Percentiles rank a stretch among this genome's conserved stretches.
Conservation (phyloP, 352 stramenopile genomes). For the Phytophthora multivora region DNA sequence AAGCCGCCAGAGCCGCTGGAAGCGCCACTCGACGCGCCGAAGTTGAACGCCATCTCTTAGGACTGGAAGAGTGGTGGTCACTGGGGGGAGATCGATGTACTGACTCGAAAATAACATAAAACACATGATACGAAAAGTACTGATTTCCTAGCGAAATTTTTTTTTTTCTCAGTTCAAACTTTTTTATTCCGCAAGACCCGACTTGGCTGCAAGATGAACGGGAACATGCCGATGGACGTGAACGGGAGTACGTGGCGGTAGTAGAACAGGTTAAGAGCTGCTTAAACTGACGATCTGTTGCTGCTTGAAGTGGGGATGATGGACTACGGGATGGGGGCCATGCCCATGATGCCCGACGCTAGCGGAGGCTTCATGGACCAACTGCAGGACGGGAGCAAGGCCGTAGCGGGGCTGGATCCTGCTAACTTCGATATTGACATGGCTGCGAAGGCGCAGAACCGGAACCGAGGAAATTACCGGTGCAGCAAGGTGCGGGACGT, state of each 20-base stretch:
- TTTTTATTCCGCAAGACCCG: conserved; percentile 8
- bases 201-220: conserved; percentile 26
- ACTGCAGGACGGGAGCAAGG: conserved; percentile 50
- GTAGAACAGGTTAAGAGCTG: background rate
- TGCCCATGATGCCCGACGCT: conserved; percentile 43
- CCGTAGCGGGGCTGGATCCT: conserved; percentile 19
- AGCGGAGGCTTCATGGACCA: conserved; percentile 58
- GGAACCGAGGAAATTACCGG: conserved; percentile 87
- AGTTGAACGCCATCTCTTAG: conserved; percentile 53
- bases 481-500: conserved; percentile 70
- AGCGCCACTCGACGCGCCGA: conserved; percentile 22
- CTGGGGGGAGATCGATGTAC: background rate
- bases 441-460: conserved; percentile 65
- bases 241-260: conserved; percentile 7
- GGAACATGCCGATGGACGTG: conserved; percentile 41
- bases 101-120: background rate
- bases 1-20: conserved; percentile 29
- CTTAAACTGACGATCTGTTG: conserved; percentile 6
- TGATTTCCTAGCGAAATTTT: background rate
- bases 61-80: background rate
- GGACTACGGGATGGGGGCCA: conserved; percentile 53
- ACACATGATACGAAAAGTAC: background rate
- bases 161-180: conserved; percentile 16
- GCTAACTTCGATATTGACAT: conserved; percentile 49
- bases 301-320: conserved; percentile 52